These are phyloP conservation scores for Penicillium sumatraense DNA, from an alignment of 2,329 filamentous ascomycete genomes.

Conservation along the genomic window DNA sequence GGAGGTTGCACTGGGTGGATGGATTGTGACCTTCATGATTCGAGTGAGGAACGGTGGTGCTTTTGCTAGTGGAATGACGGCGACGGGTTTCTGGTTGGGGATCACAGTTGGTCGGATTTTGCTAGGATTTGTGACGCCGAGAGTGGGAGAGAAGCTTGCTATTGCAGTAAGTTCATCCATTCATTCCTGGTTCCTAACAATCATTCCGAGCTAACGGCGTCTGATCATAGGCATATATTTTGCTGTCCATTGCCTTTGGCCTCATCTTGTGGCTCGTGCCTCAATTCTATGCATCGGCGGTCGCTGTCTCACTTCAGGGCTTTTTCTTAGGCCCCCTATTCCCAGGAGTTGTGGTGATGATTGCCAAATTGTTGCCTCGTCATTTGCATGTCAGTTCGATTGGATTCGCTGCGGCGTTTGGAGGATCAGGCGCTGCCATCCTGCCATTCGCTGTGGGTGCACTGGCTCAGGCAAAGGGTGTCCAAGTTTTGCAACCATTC, in stretches of 20 bases:
- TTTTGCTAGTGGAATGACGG: slow-evolving; percentile 75
- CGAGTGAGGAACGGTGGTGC: slow-evolving; percentile 68
- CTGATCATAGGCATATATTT: slow-evolving; percentile 59
- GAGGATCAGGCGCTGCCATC: slow-evolving; percentile 67
- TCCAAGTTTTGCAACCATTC: slow-evolving; percentile 65
- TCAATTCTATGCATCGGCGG: slow-evolving; percentile 72
- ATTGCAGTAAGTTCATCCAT: slow-evolving; percentile 46
- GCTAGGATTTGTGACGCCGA: slow-evolving; percentile 75
- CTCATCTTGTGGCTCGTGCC: slow-evolving; percentile 83
- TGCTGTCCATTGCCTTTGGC: slow-evolving; percentile 66
- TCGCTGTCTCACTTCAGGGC: slow-evolving; percentile 73
- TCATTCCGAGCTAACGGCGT: neutral
- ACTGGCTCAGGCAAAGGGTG: slow-evolving; percentile 59
- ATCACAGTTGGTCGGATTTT: slow-evolving; percentile 74
- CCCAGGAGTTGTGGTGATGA: slow-evolving; percentile 72
- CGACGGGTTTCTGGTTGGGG: slow-evolving; percentile 84
- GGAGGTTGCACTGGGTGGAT: slow-evolving; percentile 73
- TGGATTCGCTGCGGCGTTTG: slow-evolving; percentile 79
- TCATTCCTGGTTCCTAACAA: neutral
- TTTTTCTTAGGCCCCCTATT: slow-evolving; percentile 83
- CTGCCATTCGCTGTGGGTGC: slow-evolving; percentile 53
- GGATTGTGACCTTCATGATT: slow-evolving; percentile 90
- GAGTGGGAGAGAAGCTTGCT: slow-evolving; percentile 68
- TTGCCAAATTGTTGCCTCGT: slow-evolving; percentile 73
- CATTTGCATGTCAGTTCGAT: slow-evolving; percentile 79